A percentile compares a stretch with the other conserved stretches of the same genome.
phyloP scores from a whole-genome alignment of 306 rosid species.

The Prunus campanulata region DNA sequence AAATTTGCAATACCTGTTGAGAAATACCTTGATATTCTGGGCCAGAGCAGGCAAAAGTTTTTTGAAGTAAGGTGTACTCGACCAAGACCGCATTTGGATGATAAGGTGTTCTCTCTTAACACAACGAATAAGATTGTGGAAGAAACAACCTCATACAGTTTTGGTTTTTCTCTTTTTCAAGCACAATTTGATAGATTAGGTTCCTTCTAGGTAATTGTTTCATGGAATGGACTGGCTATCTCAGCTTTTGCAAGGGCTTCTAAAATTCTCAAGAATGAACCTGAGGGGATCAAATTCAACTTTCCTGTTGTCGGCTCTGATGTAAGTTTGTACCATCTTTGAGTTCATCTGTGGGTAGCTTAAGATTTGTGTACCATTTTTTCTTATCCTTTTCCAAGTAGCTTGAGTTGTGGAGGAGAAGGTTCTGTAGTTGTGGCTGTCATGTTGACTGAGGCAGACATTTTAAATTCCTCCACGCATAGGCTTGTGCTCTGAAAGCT shows the following conservation, averaged over 20 bases:
- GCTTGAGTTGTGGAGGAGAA: too few relatives aligned
- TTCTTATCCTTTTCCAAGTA: too few relatives aligned
- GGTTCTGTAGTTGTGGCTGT: too few relatives aligned
- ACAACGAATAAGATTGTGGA: slow-evolving; percentile 10
- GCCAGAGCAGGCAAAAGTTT: slow-evolving; percentile 70
- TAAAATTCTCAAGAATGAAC: slow-evolving; percentile 65
- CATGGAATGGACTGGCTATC: slow-evolving; percentile 91
- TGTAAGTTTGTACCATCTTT: slow-evolving; percentile 49
- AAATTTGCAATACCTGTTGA: slow-evolving; percentile 61
- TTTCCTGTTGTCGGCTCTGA: slow-evolving; percentile 77
- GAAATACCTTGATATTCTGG: slow-evolving; percentile 62
- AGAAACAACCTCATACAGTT: neutral
- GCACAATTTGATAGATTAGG: slow-evolving; percentile 18
- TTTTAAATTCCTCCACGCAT: too few relatives aligned
- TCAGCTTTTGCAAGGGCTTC: slow-evolving; percentile 96
- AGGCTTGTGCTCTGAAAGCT: too few relatives aligned
- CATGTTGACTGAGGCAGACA: too few relatives aligned
- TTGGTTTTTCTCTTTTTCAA: neutral
- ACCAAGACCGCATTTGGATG: slow-evolving; percentile 91
- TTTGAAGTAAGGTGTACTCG: slow-evolving; percentile 71
- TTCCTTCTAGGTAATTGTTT: slow-evolving; percentile 74
- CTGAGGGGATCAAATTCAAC: slow-evolving; percentile 54
- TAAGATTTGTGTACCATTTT: too few relatives aligned
- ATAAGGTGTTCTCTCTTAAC: slow-evolving; percentile 50
- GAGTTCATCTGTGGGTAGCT: neutral